Evolutionary conservation across 768 basidiomycete species (phyloP), one percentile per base, ranked within the genome.

Genomic region (Hortiboletus flavorubellus): DNA sequence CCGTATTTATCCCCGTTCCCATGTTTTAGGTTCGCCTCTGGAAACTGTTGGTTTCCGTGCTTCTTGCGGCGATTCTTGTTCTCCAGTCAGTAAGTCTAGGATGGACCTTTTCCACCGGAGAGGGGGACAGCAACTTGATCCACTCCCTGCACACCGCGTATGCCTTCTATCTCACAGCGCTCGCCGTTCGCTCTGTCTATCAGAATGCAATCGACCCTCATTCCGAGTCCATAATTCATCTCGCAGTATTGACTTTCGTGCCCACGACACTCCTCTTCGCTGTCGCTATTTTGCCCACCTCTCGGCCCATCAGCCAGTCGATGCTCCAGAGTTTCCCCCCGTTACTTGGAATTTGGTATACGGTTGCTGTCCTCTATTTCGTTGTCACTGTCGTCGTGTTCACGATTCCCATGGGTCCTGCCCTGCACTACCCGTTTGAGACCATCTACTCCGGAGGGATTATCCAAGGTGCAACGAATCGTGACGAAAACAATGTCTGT

Each of bases 391-490:
- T 73, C 35, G 46, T 86, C n/a, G 68, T 73, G 16, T 66, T 75
- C 49, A 75, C 72, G 7, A 86, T 85, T 2, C 88, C 87, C 3
- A 75, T 80, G 37, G 93, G 93, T 0, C 94, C 94, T 0, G 72
- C 77, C 9, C 74, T 95, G 6, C 82, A 91, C 64, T 91, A 83
- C 64, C 87, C 89, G 1, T 75, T 84, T n/a, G 79, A 85, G 53
- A 72, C 72, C 11, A 85, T 95, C 35, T 94, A 93, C 66, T 82
- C 87, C 0, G 78, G 85, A 46, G 91, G 91, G 70, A 81, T 77
- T 0, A 74, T 89, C 35, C 73, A 77, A 51, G 67, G 75, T 4
- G 76, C 79, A 39, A 87, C 86, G 7, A 88, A 85, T 54, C 69
- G 69, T n/a, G 80, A 81, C n/a, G 71, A 78, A 38, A 80, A 86